Base-by-base conservation (phyloP, 1,284 basidiomycete genomes). In the Wolfiporia cocos region DNA sequence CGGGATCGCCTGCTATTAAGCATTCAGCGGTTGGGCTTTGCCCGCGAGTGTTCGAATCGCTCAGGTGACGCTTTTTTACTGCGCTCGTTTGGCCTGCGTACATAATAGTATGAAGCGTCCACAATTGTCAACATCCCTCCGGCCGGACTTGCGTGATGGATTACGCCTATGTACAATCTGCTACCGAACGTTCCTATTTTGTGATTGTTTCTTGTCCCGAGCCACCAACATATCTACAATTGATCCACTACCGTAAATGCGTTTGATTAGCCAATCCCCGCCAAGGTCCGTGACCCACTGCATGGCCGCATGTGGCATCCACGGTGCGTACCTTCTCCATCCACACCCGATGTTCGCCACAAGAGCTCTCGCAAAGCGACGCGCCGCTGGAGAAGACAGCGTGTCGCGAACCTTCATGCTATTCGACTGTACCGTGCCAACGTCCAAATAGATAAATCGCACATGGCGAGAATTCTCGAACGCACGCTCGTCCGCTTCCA, bases 1-100 rank as follows among this genome's bases (percentile, higher is more conserved):
- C 83, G 84, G 83, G 83, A 85, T 86, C 82, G 83, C 84, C 83
- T 86, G 84, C 82, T 86, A 86, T 37, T 42, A 53, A 58, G 56
- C 50, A 58, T 56, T 44, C 14, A 54, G 55, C 55, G 51, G 52
- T 54, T 56, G 54, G 49, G 49, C 53, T 81, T 79, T 82, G 80
- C 68, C 71, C 82, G 82, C 81, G 81, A 74, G 82, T 81, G 82
- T 85, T 85, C 82, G 82, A 85, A 84, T 85, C 81, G 81, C 82
- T 74, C 81, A 85, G 81, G 81, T 83, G 81, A 85, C 82, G 81
- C 50, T 62, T 66, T 70, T 78, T 82, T 56, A n/a, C 10, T 9
- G 9, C 28, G n/a, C 9, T 29, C n/a, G 9, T 9, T 29, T 29
- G n/a, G n/a, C n/a, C n/a, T n/a, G n/a, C n/a, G n/a, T n/a, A n/a